Conservation (phyloP, 2,329 filamentous ascomycete species). For the Aspergillus sp. region DNA sequence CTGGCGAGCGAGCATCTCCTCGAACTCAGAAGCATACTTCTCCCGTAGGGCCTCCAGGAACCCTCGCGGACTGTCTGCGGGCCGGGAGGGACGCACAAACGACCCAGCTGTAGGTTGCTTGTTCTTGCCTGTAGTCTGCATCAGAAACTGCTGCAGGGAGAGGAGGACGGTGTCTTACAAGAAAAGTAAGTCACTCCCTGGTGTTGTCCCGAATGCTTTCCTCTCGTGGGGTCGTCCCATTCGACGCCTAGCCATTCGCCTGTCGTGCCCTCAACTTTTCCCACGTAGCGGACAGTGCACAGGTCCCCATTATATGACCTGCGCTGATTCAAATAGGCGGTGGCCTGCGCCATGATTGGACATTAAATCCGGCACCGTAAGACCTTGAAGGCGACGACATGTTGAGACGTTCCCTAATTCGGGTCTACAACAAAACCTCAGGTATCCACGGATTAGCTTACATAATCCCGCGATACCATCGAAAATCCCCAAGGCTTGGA, state of each 20-base stretch:
- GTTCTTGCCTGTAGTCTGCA: slow-evolving; percentile 51
- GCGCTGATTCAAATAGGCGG: slow-evolving; percentile 64
- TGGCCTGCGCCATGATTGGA: not conserved
- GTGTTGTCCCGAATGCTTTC: slow-evolving; percentile 87
- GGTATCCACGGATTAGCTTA: not conserved
- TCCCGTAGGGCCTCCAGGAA: slow-evolving; percentile 76
- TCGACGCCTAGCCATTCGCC: slow-evolving; percentile 91
- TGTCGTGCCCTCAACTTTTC: slow-evolving; percentile 69
- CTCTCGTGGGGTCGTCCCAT: slow-evolving; percentile 84
- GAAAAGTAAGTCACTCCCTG: slow-evolving; percentile 76
- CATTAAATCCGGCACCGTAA: not conserved
- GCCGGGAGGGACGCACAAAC: slow-evolving; percentile 77
- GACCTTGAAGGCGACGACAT: no score
- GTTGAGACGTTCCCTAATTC: not conserved
- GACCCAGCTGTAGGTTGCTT: slow-evolving; percentile 71
- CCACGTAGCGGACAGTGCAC: slow-evolving; percentile 83
- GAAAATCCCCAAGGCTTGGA: not conserved
- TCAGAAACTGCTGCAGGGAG: slow-evolving; percentile 11
- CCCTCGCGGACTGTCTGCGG: slow-evolving; percentile 63
- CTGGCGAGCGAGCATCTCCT: slow-evolving; percentile 28
- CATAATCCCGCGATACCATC: slow-evolving; percentile 1
- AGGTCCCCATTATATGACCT: slow-evolving; percentile 73
- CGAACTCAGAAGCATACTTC: slow-evolving; percentile 72
- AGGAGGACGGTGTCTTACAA: slow-evolving; percentile 52
- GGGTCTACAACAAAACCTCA: not conserved